phyloP scores from a whole-genome alignment of 305 asterid species.

The Fraxinus xanthoxyloides region DNA sequence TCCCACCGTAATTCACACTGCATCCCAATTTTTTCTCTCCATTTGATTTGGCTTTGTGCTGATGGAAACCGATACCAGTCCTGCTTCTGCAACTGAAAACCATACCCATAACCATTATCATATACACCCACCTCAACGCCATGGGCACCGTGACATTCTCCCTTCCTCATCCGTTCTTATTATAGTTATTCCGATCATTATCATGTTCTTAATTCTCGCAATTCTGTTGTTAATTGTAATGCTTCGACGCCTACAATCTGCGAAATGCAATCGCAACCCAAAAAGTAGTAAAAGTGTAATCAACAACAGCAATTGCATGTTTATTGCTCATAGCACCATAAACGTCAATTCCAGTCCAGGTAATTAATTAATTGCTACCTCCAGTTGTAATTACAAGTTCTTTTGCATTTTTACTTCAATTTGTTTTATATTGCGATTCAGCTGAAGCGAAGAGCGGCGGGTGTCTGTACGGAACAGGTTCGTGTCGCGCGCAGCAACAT shows the following conservation, averaged over 20 bases:
- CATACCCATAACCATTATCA: constrained; percentile 20
- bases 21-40: background rate
- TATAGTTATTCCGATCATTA: constrained; percentile 50
- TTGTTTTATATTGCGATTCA: background rate
- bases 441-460: constrained; percentile 38
- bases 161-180: constrained; percentile 57
- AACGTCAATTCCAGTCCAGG: constrained; percentile 52
- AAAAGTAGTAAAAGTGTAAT: constrained; percentile 23
- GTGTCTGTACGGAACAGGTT: constrained; percentile 49
- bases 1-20: background rate
- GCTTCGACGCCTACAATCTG: constrained; percentile 53
- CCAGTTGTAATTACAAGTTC: background rate
- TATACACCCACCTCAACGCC: constrained; percentile 9
- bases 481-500: constrained; percentile 24
- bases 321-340: constrained; percentile 51
- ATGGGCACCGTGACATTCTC: constrained; percentile 27
- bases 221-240: constrained; percentile 41
- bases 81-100: constrained; percentile 16
- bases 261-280: constrained; percentile 13
- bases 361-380: background rate
- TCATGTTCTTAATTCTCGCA: constrained; percentile 49
- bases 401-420: background rate
- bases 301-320: constrained; percentile 42
- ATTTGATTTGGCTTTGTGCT: background rate
- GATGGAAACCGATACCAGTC: constrained; percentile 32